A percentile compares a stretch with the other conserved stretches of the same genome.
Conservation (phyloP, 805 yeast species). For the Saccharomycopsis amapae region DNA sequence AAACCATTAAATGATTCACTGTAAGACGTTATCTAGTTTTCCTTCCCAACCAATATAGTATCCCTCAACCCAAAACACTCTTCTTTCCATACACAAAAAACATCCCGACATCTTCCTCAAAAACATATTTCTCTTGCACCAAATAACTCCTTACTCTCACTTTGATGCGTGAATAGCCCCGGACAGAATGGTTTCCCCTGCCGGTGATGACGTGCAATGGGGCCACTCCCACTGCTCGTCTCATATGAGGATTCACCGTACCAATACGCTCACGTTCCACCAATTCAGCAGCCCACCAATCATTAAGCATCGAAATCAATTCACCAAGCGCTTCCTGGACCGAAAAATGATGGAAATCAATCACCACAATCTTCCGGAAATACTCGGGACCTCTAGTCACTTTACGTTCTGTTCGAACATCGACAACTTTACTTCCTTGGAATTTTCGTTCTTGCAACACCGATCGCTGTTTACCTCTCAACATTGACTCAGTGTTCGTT, state of each 20-base stretch:
- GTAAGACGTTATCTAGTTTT: too few relatives aligned
- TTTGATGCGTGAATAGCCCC: slow-evolving; percentile 47
- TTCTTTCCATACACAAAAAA: slow-evolving; percentile 39
- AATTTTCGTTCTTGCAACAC: too few relatives aligned
- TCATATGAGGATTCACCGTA: slow-evolving; percentile 26
- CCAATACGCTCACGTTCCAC: slow-evolving; percentile 36
- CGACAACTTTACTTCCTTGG: too few relatives aligned
- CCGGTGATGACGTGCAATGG: slow-evolving; percentile 55
- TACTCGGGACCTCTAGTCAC: too few relatives aligned
- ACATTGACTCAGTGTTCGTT: too few relatives aligned
- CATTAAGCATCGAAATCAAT: slow-evolving; percentile 31
- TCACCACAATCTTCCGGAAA: not conserved
- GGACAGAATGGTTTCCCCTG: slow-evolving; percentile 59
- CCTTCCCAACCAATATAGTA: too few relatives aligned
- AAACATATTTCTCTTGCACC: slow-evolving; percentile 33
- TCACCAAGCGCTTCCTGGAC: slow-evolving; percentile 41
- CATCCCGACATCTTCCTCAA: slow-evolving; percentile 39
- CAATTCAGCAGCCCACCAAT: slow-evolving; percentile 63
- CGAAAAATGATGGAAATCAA: slow-evolving; percentile 54
- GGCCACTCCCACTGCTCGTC: slow-evolving; percentile 34
- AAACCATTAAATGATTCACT: too few relatives aligned
- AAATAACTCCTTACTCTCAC: slow-evolving; percentile 37
- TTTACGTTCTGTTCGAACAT: too few relatives aligned
- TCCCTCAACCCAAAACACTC: too few relatives aligned
- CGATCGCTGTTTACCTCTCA: too few relatives aligned